A percentile compares a stretch with the other conserved stretches of the same genome.
These are phyloP conservation scores for Trebouxia sp. DNA, from an alignment of 139 green algal genomes.

Conservation along the genomic window DNA sequence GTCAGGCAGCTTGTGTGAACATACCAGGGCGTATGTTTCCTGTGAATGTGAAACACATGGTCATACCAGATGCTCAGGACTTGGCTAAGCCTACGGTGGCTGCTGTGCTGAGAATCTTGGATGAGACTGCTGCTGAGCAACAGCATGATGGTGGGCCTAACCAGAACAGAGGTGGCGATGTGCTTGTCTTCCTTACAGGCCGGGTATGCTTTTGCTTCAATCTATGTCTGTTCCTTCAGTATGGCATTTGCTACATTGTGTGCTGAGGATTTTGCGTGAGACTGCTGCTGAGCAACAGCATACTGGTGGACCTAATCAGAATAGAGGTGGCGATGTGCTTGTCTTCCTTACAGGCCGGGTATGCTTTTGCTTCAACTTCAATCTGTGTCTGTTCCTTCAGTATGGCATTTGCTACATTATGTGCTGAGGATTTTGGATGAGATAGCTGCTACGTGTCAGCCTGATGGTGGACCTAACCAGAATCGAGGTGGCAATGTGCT, in stretches of 20 bases:
- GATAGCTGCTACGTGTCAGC: not conserved
- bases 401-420: too few relatives aligned
- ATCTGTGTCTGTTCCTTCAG: too few relatives aligned
- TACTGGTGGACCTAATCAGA: not conserved
- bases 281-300: not conserved
- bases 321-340: conserved; percentile 83
- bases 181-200: conserved; percentile 95
- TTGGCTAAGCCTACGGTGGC: not conserved
- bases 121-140: not conserved
- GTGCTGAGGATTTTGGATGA: conserved; percentile 3
- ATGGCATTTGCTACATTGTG: too few relatives aligned
- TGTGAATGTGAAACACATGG: not conserved
- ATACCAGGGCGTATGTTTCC: not conserved
- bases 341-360: conserved; percentile 94
- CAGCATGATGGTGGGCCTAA: not conserved
- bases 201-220: conserved; percentile 60
- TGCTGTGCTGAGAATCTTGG: not conserved
- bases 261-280: not conserved
- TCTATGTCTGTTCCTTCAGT: too few relatives aligned
- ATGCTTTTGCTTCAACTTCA: too few relatives aligned
- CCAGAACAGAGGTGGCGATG: conserved; percentile 66
- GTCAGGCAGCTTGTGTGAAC: not conserved
- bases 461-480: not conserved
- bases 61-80: not conserved
- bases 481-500: conserved; percentile 82